A percentile compares a stretch with the other conserved stretches of the same genome.
Conservation (phyloP, 1,284 basidiomycete genomes). For the Rhodotorula sp. region DNA sequence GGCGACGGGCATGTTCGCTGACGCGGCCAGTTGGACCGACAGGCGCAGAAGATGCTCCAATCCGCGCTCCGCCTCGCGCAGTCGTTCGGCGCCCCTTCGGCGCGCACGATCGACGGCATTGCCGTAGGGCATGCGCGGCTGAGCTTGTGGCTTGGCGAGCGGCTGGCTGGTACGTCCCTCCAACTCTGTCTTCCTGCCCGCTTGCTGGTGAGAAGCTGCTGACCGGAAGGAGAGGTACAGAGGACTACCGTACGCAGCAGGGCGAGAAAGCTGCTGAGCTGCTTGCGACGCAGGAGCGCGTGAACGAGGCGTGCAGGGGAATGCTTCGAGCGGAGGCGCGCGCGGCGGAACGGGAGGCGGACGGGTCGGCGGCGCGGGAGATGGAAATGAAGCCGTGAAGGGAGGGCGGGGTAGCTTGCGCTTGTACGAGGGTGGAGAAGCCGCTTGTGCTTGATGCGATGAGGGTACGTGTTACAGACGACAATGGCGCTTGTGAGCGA, state of each 20-base stretch:
- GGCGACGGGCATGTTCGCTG: too few relatives aligned
- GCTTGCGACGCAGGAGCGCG: not conserved
- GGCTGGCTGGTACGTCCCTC: slow-evolving; percentile 8
- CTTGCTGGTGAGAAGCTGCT: not conserved
- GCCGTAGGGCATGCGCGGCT: slow-evolving; percentile 15
- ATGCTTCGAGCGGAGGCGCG: not conserved
- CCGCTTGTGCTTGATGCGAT: not conserved
- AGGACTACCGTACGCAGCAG: not conserved
- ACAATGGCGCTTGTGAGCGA: not conserved
- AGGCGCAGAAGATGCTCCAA: slow-evolving; percentile 23
- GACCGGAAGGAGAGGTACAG: not conserved
- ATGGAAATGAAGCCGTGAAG: not conserved
- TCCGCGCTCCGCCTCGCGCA: slow-evolving; percentile 10
- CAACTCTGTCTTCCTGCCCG: too few relatives aligned
- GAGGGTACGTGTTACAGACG: not conserved
- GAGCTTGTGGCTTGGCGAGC: slow-evolving; percentile 18
- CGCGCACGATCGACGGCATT: not conserved
- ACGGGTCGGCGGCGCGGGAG: not conserved
- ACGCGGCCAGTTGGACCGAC: not conserved
- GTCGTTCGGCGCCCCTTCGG: slow-evolving; percentile 5
- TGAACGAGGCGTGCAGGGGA: not conserved
- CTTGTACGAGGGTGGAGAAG: not conserved
- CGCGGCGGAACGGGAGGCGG: not conserved
- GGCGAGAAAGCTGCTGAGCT: not conserved
- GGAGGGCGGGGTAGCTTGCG: not conserved